These are phyloP conservation scores for Mycena galericulata DNA, from an alignment of 768 basidiomycete genomes.

Conservation along the genomic window DNA sequence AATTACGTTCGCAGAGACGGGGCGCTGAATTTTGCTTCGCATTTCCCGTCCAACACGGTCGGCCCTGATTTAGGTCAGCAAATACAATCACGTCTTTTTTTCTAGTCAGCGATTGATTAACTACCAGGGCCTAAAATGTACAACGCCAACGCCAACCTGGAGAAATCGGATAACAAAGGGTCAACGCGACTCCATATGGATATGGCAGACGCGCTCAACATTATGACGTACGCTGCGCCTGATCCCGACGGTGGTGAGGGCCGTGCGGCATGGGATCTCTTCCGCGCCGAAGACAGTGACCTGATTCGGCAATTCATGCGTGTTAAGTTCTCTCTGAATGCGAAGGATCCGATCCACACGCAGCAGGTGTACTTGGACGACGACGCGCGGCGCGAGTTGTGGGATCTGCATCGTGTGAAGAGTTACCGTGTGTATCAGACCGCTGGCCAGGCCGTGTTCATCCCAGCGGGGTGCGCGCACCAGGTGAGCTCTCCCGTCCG, in stretches of 20 bases:
- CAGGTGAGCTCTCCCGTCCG: slow-evolving; percentile 63
- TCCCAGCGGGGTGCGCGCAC: slow-evolving; percentile 94
- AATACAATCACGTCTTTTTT: no score
- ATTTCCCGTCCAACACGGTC: no score
- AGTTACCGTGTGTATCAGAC: slow-evolving; percentile 90
- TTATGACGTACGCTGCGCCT: slow-evolving; percentile 82
- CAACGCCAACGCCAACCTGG: slow-evolving; percentile 84
- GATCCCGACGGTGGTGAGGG: slow-evolving; percentile 74
- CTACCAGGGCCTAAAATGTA: slow-evolving; percentile 67
- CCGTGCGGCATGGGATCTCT: slow-evolving; percentile 93
- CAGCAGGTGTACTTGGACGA: slow-evolving; percentile 90
- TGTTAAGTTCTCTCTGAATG: slow-evolving; percentile 66
- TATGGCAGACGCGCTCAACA: slow-evolving; percentile 93
- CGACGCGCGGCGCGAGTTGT: slow-evolving; percentile 74
- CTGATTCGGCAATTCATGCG: slow-evolving; percentile 81
- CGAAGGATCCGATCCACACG: slow-evolving; percentile 89
- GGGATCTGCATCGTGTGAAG: slow-evolving; percentile 73
- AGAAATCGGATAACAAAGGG: slow-evolving; percentile 74
- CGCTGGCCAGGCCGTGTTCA: slow-evolving; percentile 94
- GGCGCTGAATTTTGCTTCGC: no score
- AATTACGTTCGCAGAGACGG: no score
- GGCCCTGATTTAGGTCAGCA: no score
- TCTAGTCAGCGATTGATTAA: no score
- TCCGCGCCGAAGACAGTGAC: slow-evolving; percentile 83
- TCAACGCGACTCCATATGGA: slow-evolving; percentile 94